Base-by-base conservation (phyloP, 257 asterid species). In the Orobanche coerulescens region DNA sequence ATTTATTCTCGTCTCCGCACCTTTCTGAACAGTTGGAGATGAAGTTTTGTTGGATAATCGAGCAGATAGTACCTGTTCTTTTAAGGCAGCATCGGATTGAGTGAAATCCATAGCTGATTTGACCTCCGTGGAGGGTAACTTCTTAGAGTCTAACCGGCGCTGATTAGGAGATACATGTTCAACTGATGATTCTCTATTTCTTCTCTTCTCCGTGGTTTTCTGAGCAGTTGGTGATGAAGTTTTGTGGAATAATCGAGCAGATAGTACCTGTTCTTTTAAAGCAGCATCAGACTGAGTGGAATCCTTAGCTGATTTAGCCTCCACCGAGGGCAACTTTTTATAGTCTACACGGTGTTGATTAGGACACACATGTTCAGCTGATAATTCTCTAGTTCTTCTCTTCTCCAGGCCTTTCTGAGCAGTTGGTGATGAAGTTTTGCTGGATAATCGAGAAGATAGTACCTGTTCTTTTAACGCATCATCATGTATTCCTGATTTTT, bases 91-190 rank as follows among this genome's bases (percentile, higher is more conserved):
- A n/a, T n/a, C 57, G 68, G 82, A 53, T 64, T 3, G 69, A 49
- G 84, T 80, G 42, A 93, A 76, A 78, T 65, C 67, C 40, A 60
- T 18, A 68, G 66, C 63, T 55, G 76, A 72, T 76, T 74, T 82
- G 64, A 72, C 73, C 53, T 79, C 94, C 70, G 65, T 47, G 36
- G 70, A 12, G 36, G 70, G 9, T 40, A 64, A 51, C 62, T 78
- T 79, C 23, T 68, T 84, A 42, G 72, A 30, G 47, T 76, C 88
- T 49, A 76, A 51, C 48, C 64, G 77, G 71, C 68, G 59, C 61
- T 79, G 79, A 69, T 74, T 65, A 43, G 62, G 62, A 50, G 72
- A 70, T 48, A 59, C 62, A 68, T 42, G 72, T 53, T 61, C 69
- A 46, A 68, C 76, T 36, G 69, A 69, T 69, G 70, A 44, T 65